phyloP scores from a whole-genome alignment of 163 green algal species.

The Prototheca cutis region DNA sequence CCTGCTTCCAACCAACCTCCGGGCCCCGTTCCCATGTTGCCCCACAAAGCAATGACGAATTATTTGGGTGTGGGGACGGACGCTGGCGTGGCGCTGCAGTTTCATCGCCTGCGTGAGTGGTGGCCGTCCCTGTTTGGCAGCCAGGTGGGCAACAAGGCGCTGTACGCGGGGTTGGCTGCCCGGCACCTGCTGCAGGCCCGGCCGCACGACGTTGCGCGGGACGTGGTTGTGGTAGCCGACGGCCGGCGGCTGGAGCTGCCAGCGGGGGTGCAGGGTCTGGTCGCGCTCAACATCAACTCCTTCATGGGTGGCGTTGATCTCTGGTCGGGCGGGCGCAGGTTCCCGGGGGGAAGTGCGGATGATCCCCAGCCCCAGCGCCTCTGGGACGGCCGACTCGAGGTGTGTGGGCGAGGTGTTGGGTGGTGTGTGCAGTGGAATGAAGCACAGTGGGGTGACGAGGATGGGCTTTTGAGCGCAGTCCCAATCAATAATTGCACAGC shows the following conservation, averaged over 20 bases:
- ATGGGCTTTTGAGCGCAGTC: too few species aligned
- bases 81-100: constrained; percentile 61
- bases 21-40: too few species aligned
- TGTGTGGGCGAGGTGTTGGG: background rate
- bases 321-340: constrained; percentile 43
- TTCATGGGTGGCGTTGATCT: constrained; percentile 80
- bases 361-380: background rate
- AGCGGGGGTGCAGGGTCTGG: constrained; percentile 41
- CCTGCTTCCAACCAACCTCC: too few species aligned
- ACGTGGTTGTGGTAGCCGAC: constrained; percentile 42
- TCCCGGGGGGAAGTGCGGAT: too few species aligned
- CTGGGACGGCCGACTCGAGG: background rate
- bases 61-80: constrained; percentile 80
- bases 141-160: constrained; percentile 75
- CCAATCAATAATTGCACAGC: too few species aligned
- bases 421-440: too few species aligned
- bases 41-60: constrained; percentile 66
- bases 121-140: constrained; percentile 43
- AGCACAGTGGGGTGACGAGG: too few species aligned
- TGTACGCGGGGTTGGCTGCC: constrained; percentile 67
- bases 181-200: constrained; percentile 58
- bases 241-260: constrained; percentile 45
- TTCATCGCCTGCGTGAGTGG: constrained; percentile 55
- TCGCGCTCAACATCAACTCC: constrained; percentile 58
- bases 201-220: constrained; percentile 2